phyloP scores from a whole-genome alignment of 179 eudicot species.

The Amaranthus tricolor region DNA sequence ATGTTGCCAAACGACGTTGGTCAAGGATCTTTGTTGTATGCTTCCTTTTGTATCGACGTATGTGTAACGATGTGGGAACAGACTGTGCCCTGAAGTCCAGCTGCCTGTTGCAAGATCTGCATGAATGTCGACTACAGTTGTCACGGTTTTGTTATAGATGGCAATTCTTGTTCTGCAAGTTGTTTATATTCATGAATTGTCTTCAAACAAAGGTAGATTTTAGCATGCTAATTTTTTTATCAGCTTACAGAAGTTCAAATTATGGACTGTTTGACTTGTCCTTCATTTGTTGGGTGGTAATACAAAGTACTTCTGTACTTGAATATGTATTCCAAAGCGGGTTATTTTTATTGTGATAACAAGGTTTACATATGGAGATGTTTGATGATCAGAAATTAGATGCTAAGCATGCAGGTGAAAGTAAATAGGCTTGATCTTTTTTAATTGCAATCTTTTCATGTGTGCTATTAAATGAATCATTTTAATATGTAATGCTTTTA shows the following conservation, averaged over 20 bases:
- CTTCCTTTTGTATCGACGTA: background rate
- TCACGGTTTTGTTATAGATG: background rate
- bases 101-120: background rate
- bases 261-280: background rate
- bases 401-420: background rate
- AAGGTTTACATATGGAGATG: background rate
- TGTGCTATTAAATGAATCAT: too few relatives aligned
- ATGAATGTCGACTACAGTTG: background rate
- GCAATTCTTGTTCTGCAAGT: background rate
- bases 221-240: conserved; percentile 3
- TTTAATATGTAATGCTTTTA: too few relatives aligned
- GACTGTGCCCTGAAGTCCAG: background rate
- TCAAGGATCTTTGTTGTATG: background rate
- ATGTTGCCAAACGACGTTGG: conserved; percentile 11
- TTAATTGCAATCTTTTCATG: too few relatives aligned
- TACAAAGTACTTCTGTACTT: background rate
- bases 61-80: background rate
- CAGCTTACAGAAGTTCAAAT: background rate
- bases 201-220: conserved; percentile 11
- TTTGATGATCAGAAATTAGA: background rate
- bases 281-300: background rate
- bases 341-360: background rate
- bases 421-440: too few relatives aligned
- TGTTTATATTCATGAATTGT: background rate
- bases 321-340: too few relatives aligned